phyloP scores from a whole-genome alignment of 2,329 filamentous ascomycete genomes.

The Westerdykella ornata region DNA sequence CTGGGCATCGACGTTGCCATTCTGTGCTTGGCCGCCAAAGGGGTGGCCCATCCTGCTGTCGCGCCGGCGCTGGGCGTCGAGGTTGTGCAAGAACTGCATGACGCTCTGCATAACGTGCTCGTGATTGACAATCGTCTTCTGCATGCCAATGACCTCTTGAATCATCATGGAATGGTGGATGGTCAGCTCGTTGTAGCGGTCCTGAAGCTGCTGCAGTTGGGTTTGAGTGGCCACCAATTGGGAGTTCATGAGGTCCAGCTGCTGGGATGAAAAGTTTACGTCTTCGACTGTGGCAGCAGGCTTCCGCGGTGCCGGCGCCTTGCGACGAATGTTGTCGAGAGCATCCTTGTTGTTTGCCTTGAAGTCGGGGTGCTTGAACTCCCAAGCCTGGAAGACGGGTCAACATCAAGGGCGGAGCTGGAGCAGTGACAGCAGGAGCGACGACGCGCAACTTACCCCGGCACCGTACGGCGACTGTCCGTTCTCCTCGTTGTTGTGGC shows the following conservation, averaged over 20 bases:
- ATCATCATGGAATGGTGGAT: constrained; percentile 59
- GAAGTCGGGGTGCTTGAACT: constrained; percentile 97
- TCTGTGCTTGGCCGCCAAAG: constrained; percentile 37
- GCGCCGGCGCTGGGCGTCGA: constrained; percentile 58
- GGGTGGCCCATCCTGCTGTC: constrained; percentile 50
- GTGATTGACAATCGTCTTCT: constrained; percentile 66
- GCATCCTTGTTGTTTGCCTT: constrained; percentile 93
- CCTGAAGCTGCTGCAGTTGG: constrained; percentile 81
- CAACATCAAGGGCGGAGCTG: constrained; percentile 4
- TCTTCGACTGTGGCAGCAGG: constrained; percentile 54
- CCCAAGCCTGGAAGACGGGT: constrained; percentile 61
- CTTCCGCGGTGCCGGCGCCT: constrained; percentile 87
- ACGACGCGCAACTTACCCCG: constrained; percentile 51
- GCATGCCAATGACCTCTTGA: constrained; percentile 57
- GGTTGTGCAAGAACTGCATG: constrained; percentile 59
- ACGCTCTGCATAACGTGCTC: constrained; percentile 65
- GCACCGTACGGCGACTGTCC: constrained; percentile 74
- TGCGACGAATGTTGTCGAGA: constrained; percentile 90
- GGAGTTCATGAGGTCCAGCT: constrained; percentile 81
- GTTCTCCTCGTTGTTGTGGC: constrained; percentile 81
- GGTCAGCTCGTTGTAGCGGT: constrained; percentile 72
- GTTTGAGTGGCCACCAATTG: constrained; percentile 86
- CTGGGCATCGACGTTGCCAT: constrained; percentile 39
- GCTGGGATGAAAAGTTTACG: constrained; percentile 71
- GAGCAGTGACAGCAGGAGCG: neutral